Percentiles rank a stretch among this genome's conserved stretches.
These are phyloP conservation scores for Fraxinus angustifolia DNA, from an alignment of 305 asterid genomes.

Conservation along the genomic window DNA sequence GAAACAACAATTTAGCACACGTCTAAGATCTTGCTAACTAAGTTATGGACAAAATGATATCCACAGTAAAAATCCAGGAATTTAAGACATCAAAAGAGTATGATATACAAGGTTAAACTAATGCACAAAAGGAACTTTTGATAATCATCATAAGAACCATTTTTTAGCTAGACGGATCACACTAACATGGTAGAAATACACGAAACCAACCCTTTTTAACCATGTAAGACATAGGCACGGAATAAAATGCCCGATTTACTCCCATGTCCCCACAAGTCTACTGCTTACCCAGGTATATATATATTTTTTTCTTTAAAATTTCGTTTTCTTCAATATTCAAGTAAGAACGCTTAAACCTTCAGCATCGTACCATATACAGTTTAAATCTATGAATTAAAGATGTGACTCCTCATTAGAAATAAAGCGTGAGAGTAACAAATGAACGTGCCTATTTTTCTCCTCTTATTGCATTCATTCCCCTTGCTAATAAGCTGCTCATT, in stretches of 20 bases:
- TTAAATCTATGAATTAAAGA: neutral
- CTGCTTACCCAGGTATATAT: neutral
- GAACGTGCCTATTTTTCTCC: slow-evolving; percentile 63
- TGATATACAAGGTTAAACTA: neutral
- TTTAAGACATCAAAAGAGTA: neutral
- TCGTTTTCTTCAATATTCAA: neutral
- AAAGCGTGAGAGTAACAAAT: neutral
- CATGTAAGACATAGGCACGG: neutral
- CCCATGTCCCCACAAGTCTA: neutral
- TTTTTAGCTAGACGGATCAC: neutral
- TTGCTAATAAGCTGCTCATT: slow-evolving; percentile 31
- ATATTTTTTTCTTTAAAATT: neutral
- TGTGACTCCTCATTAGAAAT: neutral
- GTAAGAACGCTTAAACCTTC: neutral
- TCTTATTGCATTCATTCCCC: slow-evolving; percentile 56
- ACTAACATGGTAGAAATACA: neutral
- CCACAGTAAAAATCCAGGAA: neutral
- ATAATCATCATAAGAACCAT: neutral
- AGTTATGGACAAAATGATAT: neutral
- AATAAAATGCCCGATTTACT: neutral
- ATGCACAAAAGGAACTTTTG: neutral
- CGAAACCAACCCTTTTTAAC: neutral
- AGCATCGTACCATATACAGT: neutral
- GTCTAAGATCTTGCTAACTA: neutral
- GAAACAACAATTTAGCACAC: neutral